Evolutionary conservation across 179 eudicot genomes (phyloP).

Genomic region (Heliamphora pulchella): DNA sequence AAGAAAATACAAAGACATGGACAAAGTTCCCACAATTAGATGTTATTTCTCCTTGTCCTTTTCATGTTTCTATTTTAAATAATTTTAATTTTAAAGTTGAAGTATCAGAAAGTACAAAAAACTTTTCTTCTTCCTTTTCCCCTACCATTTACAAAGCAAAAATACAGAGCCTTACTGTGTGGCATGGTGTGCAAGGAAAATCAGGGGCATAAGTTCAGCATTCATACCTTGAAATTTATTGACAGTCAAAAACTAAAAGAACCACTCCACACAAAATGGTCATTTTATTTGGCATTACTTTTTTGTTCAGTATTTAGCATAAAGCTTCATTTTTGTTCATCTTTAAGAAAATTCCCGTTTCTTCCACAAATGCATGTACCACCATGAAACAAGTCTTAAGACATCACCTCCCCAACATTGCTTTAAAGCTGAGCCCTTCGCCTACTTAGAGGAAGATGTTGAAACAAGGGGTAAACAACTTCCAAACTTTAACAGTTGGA

Average conservation of each 20-base stretch:
- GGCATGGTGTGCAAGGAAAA: neutral
- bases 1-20: no score
- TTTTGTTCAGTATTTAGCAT: neutral
- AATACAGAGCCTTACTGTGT: neutral
- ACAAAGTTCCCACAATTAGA: no score
- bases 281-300: neutral
- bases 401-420: no score
- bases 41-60: no score
- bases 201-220: neutral
- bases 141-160: neutral
- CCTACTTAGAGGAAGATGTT: no score
- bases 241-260: neutral
- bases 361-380: neutral
- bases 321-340: neutral
- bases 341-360: constrained; percentile 1
- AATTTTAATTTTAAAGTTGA: no score
- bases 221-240: neutral
- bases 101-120: no score
- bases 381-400: neutral
- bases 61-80: no score
- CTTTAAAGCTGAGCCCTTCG: no score
- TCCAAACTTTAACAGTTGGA: no score
- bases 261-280: neutral
- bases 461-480: no score
- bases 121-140: neutral